Evolutionary conservation across 208 protist species (phyloP), one percentile per base, ranked within the genome.

Genomic region (Acanthamoeba rhysodes): DNA sequence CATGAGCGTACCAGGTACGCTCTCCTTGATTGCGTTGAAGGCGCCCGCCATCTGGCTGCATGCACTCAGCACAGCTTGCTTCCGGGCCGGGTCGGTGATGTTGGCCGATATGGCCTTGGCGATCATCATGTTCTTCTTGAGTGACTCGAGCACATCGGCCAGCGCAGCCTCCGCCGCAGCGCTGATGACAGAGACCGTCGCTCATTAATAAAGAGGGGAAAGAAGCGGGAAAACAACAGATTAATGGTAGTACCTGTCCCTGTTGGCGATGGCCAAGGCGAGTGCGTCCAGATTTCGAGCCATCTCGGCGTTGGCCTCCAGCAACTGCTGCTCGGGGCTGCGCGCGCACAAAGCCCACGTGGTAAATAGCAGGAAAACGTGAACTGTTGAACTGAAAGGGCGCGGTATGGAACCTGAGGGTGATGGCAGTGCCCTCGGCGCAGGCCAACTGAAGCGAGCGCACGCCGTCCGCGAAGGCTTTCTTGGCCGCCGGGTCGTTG

Each of bases 121-220:
- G 14, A 78, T 29, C 22, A 34, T 55, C 88, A 93, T 93, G 37
- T 93, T 50, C 68, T 62, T 93, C 37, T 93, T 93, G 62, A 93
- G 55, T 5, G 64, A 55, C 10, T 93, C 88, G n/a, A 62, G 41
- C n/a, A 78, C 88, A 14, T 93, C 88, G 14, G n/a, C 88, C 62
- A 93, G 34, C n/a, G 59, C 59, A 10, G 88, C 59, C 6, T 93
- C 62, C 24, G 68, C 88, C 5, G 45, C 68, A 10, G 82, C 48
- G 7, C 59, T 90, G 53, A 22, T 59, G 53, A 4, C 2, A 12
- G 53, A 22, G 53, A 24, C 7, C 57, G 10, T 27, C 57, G 27
- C 20, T 4, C 57, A 64, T 62, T 12, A 62, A 12, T 2, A 62
- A 22, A 12, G 24, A 2, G 22, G 29, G 53, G 16, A 6, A 57